A percentile compares a stretch with the other conserved stretches of the same genome.
Conservation (phyloP, 169 alveolate genomes). For the Cyclospora cayetanensis region DNA sequence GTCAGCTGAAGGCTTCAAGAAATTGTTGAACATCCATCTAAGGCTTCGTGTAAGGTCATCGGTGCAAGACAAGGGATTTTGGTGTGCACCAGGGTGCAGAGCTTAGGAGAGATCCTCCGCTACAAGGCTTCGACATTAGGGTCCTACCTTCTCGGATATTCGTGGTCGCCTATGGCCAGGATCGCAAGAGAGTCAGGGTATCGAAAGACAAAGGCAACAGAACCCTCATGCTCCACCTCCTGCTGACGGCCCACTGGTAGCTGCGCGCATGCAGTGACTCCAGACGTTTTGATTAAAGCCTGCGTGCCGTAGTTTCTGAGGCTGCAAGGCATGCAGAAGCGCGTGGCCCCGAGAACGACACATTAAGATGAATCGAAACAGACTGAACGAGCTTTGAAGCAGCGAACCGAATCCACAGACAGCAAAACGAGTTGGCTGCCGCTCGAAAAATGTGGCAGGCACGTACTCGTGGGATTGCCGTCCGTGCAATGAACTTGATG, state of each 20-base stretch:
- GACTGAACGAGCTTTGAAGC: background rate
- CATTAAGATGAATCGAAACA: background rate
- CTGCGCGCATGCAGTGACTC: background rate
- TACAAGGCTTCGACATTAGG: background rate
- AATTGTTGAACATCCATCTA: no score
- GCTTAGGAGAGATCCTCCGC: no score
- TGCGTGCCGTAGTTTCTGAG: no score
- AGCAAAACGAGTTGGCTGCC: no score
- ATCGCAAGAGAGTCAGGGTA: slow-evolving; percentile 22
- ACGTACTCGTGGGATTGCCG: slow-evolving; percentile 36
- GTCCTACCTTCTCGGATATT: background rate
- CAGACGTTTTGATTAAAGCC: no score
- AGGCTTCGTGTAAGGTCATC: no score
- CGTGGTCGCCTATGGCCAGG: slow-evolving; percentile 24
- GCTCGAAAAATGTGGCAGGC: background rate
- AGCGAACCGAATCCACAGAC: background rate
- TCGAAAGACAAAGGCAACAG: slow-evolving; percentile 9
- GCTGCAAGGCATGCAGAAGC: no score
- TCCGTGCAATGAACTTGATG: slow-evolving; percentile 20
- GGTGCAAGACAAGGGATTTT: no score
- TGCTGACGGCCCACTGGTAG: background rate
- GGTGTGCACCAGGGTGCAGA: no score
- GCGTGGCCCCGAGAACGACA: no score
- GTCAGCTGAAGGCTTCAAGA: no score
- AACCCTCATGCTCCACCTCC: background rate